Percentiles rank a stretch among this genome's conserved stretches.
Evolutionary conservation across 176 grass and related monocot species (phyloP).

Genomic region (Oryza glumipatula): DNA sequence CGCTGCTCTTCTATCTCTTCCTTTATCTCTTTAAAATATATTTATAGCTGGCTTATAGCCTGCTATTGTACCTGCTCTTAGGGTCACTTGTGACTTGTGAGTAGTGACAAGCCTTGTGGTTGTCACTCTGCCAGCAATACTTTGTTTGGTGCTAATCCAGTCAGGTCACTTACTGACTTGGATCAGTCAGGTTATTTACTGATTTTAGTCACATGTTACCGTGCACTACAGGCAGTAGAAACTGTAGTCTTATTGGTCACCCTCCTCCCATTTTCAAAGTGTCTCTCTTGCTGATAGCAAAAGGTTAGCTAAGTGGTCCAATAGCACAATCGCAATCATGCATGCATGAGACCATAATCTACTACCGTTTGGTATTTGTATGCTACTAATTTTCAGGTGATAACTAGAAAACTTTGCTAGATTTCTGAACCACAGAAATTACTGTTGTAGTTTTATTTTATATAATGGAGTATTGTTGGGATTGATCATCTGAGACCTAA

Average conservation of each 20-base stretch:
- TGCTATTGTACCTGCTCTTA: no score
- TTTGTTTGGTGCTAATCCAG: conserved; percentile 40
- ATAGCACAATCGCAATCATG: not conserved
- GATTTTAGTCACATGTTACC: not conserved
- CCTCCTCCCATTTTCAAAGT: conserved; percentile 24
- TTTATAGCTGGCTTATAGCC: no score
- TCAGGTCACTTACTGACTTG: not conserved
- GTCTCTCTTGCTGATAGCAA: not conserved
- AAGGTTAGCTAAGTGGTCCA: not conserved
- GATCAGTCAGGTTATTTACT: conserved; percentile 4
- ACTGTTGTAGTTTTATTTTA: not conserved
- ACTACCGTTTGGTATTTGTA: not conserved
- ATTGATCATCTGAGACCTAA: no score
- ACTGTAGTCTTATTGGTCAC: conserved; percentile 2
- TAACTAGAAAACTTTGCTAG: not conserved
- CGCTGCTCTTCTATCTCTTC: no score
- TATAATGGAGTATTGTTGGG: not conserved
- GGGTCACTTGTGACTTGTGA: conserved; percentile 4
- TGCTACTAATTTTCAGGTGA: not conserved
- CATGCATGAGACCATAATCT: conserved; percentile 2
- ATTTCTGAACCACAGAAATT: not conserved
- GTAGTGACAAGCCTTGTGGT: not conserved
- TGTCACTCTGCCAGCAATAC: not conserved
- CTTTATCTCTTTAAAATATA: no score
- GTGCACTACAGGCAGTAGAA: not conserved